Evolutionary conservation across 1,284 basidiomycete genomes (phyloP), one percentile per base, ranked within the genome.

Genomic region (Leccinum angustisporum): DNA sequence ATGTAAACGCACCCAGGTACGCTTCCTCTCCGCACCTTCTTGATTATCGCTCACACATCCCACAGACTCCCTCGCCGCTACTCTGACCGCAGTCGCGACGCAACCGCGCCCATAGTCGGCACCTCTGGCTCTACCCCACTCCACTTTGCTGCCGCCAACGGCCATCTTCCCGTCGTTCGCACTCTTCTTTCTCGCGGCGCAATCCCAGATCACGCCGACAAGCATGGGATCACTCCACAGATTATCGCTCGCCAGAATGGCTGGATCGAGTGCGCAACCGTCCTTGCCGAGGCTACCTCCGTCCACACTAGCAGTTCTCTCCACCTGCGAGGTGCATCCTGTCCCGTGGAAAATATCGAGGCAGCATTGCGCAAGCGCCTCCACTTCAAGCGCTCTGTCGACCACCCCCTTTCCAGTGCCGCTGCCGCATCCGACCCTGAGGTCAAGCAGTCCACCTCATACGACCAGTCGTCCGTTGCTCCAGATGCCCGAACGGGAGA

Each of bases 71-170:
- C 93, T 21, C 83, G 90, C 62, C 86, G 91, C 60, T 95, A 94
- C 76, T 87, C 86, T 72, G 90, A 92, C 72, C 88, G 84, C 73
- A 81, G 81, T 71, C 78, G 89, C 69, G 80, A 88, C 73, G 67
- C 83, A 14, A 80, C 88, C 31, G 80, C 81, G 2, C 86, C 86
- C 61, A 89, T 90, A 67, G 86, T 94, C 36, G 93, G 92, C 51
- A 87, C 89, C 4, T 84, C 86, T 14, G 94, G 94, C 18, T 93
- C 93, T 1, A 96, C 94, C 0, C 92, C 95, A 0, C 84, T 97
- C n/a, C 95, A 97, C 72, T 97, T 97, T 73, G 95, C 95, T 6
- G 90, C 94, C 31, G 94, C 95, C 25, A 95, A 96, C 66, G 94
- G 94, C 4, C 92, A 97, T 75, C 84, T 84, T 34, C 76, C 81